These are phyloP conservation scores for Maudiozyma turicensis DNA, from an alignment of 805 yeast species.

Conservation along the genomic window DNA sequence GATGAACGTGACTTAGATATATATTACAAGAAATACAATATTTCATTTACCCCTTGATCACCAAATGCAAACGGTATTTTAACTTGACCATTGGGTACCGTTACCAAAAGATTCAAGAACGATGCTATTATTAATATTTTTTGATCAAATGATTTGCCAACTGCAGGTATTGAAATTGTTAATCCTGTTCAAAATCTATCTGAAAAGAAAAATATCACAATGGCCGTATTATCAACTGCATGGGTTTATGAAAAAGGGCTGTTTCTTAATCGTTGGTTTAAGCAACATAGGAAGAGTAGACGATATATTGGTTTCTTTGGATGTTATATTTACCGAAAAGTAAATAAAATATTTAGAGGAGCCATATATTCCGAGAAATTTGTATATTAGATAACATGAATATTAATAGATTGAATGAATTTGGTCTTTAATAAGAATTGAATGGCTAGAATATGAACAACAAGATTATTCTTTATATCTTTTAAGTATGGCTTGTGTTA, in stretches of 20 bases:
- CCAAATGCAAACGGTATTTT: conserved; percentile 47
- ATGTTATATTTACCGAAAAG: conserved; percentile 27
- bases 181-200: conserved; percentile 46
- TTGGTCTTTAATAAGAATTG: too few species aligned
- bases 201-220: conserved; percentile 35
- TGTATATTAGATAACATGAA: too few species aligned
- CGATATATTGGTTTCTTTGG: conserved; percentile 38
- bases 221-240: conserved; percentile 45
- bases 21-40: conserved; percentile 40
- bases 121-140: conserved; percentile 36
- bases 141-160: conserved; percentile 34
- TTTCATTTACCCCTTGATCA: conserved; percentile 52
- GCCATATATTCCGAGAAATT: conserved; percentile 4
- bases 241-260: conserved; percentile 44
- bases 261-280: conserved; percentile 45
- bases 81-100: conserved; percentile 34
- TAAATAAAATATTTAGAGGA: conserved; percentile 12
- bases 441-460: too few species aligned
- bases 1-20: conserved; percentile 57
- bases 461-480: too few species aligned
- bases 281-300: conserved; percentile 39
- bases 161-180: conserved; percentile 27
- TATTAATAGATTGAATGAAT: too few species aligned
- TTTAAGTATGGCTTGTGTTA: too few species aligned
- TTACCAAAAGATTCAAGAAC: conserved; percentile 5